Base-by-base conservation (phyloP, 2,329 filamentous ascomycete genomes). In the Ophiocordyceps unilateralis region DNA sequence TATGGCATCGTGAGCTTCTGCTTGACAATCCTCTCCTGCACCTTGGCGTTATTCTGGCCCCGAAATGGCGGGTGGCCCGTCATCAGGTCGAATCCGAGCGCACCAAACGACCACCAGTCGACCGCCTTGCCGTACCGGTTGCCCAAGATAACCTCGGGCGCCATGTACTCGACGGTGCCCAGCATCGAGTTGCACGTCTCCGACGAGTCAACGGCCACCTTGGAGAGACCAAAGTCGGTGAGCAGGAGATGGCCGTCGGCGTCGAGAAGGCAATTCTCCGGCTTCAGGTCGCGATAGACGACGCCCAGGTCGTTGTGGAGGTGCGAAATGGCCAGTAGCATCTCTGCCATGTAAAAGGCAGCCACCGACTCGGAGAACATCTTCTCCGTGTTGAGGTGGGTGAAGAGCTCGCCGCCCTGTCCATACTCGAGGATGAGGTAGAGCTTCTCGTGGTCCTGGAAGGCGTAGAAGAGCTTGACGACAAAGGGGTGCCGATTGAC, bases 81-180 rank as follows among this genome's bases (percentile, higher is more conserved):
- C 59, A 98, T 79, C 30, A 98, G 69, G 58, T 98, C 91, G 60
- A 81, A 93, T 28, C 85, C 87, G 39, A 98, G 73, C 3, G 89
- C 88, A 30, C 93, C 91, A 40, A 98, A 80, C 5, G 88, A 94
- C 91, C 91, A 98, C 89, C 89, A 98, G 64, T 98, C 91, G 17
- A 95, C 93, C 1, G 87, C 81, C 60, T 88, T 89, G 55, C 89
- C 88, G 59, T 98, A 98, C 50, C 84, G 80, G 50, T 83, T 79
- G 47, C 87, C 88, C 48, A 80, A 74, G 47, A 98, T 78, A 42
- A 98, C 83, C 63, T 98, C 91, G 1, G 91, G 91, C 0, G 91
- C 93, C 91, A 98, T 98, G 71, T 98, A 98, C 59, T 96, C 91
- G 45, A 95, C 81, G 0, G 91, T 98, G 41, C 91, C 91, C 10